A percentile compares a stretch with the other conserved stretches of the same genome.
Evolutionary conservation across 1,284 basidiomycete genomes (phyloP).

Genomic region (Irpex sp.): DNA sequence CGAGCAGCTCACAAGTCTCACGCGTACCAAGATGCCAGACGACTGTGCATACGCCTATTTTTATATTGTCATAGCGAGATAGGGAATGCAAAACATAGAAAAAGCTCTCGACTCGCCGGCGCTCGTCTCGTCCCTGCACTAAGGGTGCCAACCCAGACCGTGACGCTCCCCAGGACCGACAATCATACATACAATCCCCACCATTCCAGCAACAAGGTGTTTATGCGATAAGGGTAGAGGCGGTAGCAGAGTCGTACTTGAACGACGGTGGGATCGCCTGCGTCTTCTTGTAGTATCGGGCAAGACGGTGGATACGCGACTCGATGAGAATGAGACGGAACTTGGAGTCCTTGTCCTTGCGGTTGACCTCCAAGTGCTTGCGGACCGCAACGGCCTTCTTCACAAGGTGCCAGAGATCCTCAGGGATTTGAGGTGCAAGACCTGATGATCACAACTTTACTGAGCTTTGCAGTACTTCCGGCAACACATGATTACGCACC

Average conservation of each 20-base stretch:
- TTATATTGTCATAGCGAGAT: constrained; percentile 15
- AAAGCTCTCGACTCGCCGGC: constrained; percentile 7
- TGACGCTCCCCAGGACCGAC: constrained; percentile 12
- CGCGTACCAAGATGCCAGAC: not conserved
- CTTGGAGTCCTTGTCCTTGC: constrained; percentile 98
- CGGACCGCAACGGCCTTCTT: constrained; percentile 99
- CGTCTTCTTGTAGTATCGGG: constrained; percentile 97
- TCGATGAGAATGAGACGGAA: constrained; percentile 98
- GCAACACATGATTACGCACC: constrained; percentile 49
- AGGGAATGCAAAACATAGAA: constrained; percentile 12
- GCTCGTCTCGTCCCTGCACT: not conserved
- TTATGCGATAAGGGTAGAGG: constrained; percentile 82
- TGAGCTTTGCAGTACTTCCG: not conserved
- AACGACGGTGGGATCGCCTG: constrained; percentile 97
- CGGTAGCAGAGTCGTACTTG: constrained; percentile 95
- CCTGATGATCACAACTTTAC: constrained; percentile 41
- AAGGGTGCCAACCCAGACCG: not conserved
- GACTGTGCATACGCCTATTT: constrained; percentile 13
- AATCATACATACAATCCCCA: constrained; percentile 13
- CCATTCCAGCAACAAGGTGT: constrained; percentile 3
- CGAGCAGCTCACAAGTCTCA: not conserved
- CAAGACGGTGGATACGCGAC: constrained; percentile 96
- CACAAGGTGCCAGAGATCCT: constrained; percentile 99
- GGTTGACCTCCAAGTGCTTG: constrained; percentile 98
- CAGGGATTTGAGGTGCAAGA: constrained; percentile 96